Evolutionary conservation across 257 asterid genomes (phyloP).

Genomic region (Hygrophila difformis): DNA sequence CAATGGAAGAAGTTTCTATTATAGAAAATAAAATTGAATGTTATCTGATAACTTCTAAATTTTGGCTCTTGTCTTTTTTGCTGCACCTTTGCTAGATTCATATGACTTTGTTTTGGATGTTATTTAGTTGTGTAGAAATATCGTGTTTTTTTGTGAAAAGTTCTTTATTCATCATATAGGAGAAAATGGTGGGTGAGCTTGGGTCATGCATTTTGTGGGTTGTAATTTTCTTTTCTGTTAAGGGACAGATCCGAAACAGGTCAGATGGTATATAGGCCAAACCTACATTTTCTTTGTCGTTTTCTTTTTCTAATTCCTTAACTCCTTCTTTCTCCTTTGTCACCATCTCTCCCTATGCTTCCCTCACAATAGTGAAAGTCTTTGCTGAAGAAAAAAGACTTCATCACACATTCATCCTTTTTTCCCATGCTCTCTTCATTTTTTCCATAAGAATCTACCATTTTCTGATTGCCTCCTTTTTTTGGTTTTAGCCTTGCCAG

Average conservation of each 20-base stretch:
- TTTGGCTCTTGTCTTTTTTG: constrained; percentile 1
- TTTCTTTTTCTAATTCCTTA: too few species aligned
- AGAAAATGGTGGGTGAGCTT: constrained; percentile 3
- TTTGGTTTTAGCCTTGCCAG: not conserved
- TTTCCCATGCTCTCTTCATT: not conserved
- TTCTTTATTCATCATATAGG: too few species aligned
- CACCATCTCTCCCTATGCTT: not conserved
- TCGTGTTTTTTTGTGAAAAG: too few species aligned
- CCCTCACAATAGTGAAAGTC: not conserved
- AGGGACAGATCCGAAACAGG: not conserved
- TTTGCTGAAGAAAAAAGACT: not conserved
- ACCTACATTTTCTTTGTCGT: not conserved
- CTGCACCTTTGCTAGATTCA: not conserved
- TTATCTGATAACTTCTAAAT: not conserved
- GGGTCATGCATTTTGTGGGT: not conserved
- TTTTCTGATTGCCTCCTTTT: not conserved
- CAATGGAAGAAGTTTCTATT: not conserved
- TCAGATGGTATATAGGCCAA: not conserved
- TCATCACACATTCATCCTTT: not conserved
- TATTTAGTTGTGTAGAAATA: too few species aligned
- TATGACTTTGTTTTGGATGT: not conserved
- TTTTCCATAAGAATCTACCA: not conserved
- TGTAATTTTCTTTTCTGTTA: not conserved
- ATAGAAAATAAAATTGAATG: not conserved
- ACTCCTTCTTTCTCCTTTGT: not conserved